Evolutionary conservation across 1,284 basidiomycete species (phyloP), one percentile per base, ranked within the genome.

Genomic region (Xerocomus minutiporus): DNA sequence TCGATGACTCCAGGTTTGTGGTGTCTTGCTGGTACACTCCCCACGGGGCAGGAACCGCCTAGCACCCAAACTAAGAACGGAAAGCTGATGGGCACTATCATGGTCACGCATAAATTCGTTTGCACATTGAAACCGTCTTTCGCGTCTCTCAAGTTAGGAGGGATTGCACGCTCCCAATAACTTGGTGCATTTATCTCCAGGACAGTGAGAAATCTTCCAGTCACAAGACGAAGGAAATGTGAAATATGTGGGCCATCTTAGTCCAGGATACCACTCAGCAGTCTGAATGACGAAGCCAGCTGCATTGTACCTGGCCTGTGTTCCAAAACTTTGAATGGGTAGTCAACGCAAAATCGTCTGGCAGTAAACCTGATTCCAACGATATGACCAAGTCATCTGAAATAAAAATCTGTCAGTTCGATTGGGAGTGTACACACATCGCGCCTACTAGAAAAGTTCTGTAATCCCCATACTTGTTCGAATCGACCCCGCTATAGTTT

Each of bases 1-100:
- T 71, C 67, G 52, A 60, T 72, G 71, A 72, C 59, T 57, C 61
- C 44, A 53, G 57, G 66, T 58, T 59, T 56, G 59, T 46, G 58
- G 57, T 54, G 48, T 56, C 53, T 57, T 32, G 56, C 65, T 58
- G 73, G 73, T 74, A 73, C 50, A 71, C 71, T 68, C 51, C 57
- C 50, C 32, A 39, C 26, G 50, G 20, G 62, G 60, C 49, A 73
- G 73, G 65, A 73, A 73, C 72, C 65, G 64, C 59, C 54, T 56
- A 52, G 39, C 41, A 58, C 51, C 58, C 51, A 61, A 55, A 68
- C 59, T 67, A 71, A 75, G 72, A 73, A 73, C 72, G 73, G 72
- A 73, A 73, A 75, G 71, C 73, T 73, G 72, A 73, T 71, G 69
- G 69, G 64, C 56, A 53, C 17, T 17, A 31, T 39, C 15, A 3